Evolutionary conservation across 2,329 filamentous ascomycete species (phyloP), one percentile per base, ranked within the genome.

Genomic region (Colletotrichum tanaceti): DNA sequence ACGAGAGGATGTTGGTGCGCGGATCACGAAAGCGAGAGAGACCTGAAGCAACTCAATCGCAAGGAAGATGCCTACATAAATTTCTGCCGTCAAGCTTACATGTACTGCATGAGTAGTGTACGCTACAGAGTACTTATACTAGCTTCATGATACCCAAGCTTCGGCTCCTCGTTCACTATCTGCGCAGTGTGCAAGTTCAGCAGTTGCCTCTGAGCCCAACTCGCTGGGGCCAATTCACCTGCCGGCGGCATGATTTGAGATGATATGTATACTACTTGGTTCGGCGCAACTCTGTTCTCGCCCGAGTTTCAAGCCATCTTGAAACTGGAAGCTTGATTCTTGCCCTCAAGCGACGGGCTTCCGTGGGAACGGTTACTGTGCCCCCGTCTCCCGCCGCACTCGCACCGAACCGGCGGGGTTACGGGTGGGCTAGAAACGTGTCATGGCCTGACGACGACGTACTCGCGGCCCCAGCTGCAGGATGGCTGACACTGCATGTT

Each of bases 371-470:
- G 18, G 22, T 24, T 13, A 35, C 35, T 38, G 28, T 24, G 20
- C 20, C n/a, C 9, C 13, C 9, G n/a, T 24, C 16, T 46, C 47
- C 38, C 49, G n/a, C 46, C 32, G 55, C 38, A n/a, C 38, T 66
- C 44, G n/a, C 20, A 57, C 50, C 66, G 62, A 61, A 69, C 66
- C 46, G 55, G 66, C 57, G 66, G 66, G 62, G 62, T 65, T 55
- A 11, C 28, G 13, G 32, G 24, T 35, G 49, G 24, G 18, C 11
- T 35, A 16, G 24, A 35, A 38, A 39, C 11, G 16, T 22, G 22
- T 13, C 32, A 11, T 22, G 24, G 50, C 44, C 9, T 32, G 6
- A 41, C n/a, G n/a, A n/a, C n/a, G n/a, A n/a, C 35, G 20, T 43
- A 38, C 28, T 24, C 60, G 46, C 38, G 39, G 28, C 53, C n/a